Conservation (phyloP, 2,329 filamentous ascomycete species). For the Sporothrix brunneoviolacea region DNA sequence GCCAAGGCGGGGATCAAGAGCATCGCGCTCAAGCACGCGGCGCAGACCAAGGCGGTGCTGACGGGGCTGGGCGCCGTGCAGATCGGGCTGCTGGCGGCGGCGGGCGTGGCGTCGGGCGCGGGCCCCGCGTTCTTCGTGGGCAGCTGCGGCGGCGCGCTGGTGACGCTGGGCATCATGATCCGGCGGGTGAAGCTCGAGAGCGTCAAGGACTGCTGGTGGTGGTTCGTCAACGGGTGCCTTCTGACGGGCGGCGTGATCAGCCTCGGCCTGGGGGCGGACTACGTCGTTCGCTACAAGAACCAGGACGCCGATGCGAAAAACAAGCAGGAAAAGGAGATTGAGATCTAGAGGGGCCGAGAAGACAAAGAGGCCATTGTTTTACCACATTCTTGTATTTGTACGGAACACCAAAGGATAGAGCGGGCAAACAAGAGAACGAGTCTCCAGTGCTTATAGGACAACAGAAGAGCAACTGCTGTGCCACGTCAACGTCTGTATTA, state of each 20-base stretch:
- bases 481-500: no score
- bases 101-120: conserved; percentile 60
- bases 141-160: conserved; percentile 57
- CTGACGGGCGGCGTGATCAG: conserved; percentile 59
- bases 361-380: no score
- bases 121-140: conserved; percentile 62
- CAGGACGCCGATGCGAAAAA: conserved; percentile 19
- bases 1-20: conserved; percentile 82
- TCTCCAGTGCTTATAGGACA: no score
- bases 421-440: no score
- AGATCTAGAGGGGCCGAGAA: not conserved
- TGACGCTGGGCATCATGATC: conserved; percentile 61
- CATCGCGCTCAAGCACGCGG: conserved; percentile 73
- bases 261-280: conserved; percentile 52
- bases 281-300: conserved; percentile 43
- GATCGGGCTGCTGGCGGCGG: conserved; percentile 60
- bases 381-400: not conserved
- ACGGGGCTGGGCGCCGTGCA: conserved; percentile 63
- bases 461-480: no score
- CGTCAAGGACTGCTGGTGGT: conserved; percentile 67
- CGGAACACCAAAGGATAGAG: not conserved
- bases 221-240: conserved; percentile 67
- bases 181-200: conserved; percentile 58
- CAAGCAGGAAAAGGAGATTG: not conserved
- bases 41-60: conserved; percentile 69